Base-by-base conservation (phyloP, 139 green algal species). In the Raphidocelis subcapitata region DNA sequence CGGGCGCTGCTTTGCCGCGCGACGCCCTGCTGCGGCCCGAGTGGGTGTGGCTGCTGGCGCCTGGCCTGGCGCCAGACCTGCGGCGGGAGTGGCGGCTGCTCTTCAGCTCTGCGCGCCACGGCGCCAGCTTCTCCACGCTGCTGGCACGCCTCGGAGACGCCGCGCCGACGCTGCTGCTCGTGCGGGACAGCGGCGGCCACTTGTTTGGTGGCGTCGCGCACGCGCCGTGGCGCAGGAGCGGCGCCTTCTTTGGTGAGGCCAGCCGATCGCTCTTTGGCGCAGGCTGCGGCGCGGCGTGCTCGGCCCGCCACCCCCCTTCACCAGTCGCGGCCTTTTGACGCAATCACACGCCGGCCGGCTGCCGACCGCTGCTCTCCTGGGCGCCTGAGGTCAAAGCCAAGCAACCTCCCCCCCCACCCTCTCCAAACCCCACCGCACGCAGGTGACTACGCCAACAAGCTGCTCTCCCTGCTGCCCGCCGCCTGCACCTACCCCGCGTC, bases 81-180 rank as follows among this genome's bases (percentile, higher is more conserved):
- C 67, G 68, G 21, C 37, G 47, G 24, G 60, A 75, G n/a, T 89
- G 83, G 83, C 67, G 77, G 47, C 65, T 89, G 59, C 62, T 89
- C 36, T 89, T 86, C 69, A 71, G 76, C 77, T 81, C 68, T 49
- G 46, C 49, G 16, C 69, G 72, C 51, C 70, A 88, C 37, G 83
- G 83, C 31, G 73, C 81, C 66, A 84, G 74, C 61, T 89, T 85
- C 72, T 74, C 71, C 69, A 89, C 83, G 0, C 83, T 85, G 66
- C 69, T 85, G 57, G 78, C 76, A 21, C 21, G 47, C 26, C 44
- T 84, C 1, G 61, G 64, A 14, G 56, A 69, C 12, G 62, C 67
- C 35, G 32, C 46, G 20, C 67, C 81, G 1, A 84, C 77, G 3
- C 59, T 86, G 69, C 20, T 86, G 67, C 62, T 86, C 32, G 62